Evolutionary conservation across 2,329 filamentous ascomycete genomes (phyloP).

Genomic region (Chalara sp.): DNA sequence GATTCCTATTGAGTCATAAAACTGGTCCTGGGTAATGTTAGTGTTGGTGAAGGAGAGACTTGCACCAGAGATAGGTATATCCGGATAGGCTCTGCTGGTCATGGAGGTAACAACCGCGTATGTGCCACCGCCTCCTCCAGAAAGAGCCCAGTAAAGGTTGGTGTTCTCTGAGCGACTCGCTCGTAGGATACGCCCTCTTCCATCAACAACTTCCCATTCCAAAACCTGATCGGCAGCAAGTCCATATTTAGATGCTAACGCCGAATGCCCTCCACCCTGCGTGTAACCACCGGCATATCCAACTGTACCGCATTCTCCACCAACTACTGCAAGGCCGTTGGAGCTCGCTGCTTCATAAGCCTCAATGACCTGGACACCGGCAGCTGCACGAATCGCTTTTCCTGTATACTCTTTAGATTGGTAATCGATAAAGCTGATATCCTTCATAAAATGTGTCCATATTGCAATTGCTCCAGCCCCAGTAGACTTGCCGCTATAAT

Average conservation of each 20-base stretch:
- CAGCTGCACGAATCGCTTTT: constrained; percentile 43
- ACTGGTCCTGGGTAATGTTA: too few species aligned
- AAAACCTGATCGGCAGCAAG: constrained; percentile 53
- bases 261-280: constrained; percentile 51
- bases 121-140: constrained; percentile 51
- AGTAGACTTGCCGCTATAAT: constrained; percentile 50
- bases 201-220: constrained; percentile 46
- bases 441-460: constrained; percentile 48
- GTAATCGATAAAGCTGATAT: constrained; percentile 33
- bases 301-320: constrained; percentile 47
- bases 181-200: constrained; percentile 36
- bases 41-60: constrained; percentile 3
- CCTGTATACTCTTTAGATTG: constrained; percentile 37
- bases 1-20: too few species aligned
- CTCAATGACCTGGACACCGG: constrained; percentile 44
- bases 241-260: constrained; percentile 44
- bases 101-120: constrained; percentile 49
- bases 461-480: constrained; percentile 49
- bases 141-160: constrained; percentile 57
- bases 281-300: constrained; percentile 51
- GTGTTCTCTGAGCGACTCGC: constrained; percentile 39
- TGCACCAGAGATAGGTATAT: constrained; percentile 22
- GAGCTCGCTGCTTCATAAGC: constrained; percentile 34
- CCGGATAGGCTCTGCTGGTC: constrained; percentile 38
- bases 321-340: constrained; percentile 38